Base-by-base conservation (phyloP, 106 monocot species). In the Iris macrosiphon region DNA sequence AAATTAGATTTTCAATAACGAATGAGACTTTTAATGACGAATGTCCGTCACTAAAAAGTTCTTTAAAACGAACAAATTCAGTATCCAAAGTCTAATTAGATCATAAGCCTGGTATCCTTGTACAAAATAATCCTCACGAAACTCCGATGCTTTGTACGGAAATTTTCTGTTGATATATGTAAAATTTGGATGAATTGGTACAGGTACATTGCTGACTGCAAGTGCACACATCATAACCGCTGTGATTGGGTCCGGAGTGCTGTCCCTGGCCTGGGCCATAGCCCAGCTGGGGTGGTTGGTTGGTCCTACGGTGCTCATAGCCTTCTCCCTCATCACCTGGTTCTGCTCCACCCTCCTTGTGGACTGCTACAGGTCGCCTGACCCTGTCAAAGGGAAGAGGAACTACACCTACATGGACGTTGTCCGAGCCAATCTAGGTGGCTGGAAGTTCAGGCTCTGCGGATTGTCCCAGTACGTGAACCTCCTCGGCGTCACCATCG, bases 391-490 rank as follows among this genome's bases (percentile, higher is more conserved):
- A 34, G 74, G 74, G 9, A 67, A 38, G 22, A 61, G 74, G 22
- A 74, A 74, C 55, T 40, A 60, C 8, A 62, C 49, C 10, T 74
- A 74, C 67, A 74, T 40, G 61, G 29, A 31, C 0, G 74, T 40
- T 9, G 67, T 67, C 18, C 61, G 38, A 67, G n/a, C 59, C 5
- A 61, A 67, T 22, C 42, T 67, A 20, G 74, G 74, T 74, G 74
- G 41, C 10, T 6, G 30, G 15, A 65, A 66, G 6, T 62, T 56
- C 16, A 65, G 52, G 39, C 34, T 89, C 0, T 84, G 84, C 48
- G 72, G 70, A 15, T 8, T 84, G 18, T 70, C 84, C 2, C 89
- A 84, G 30, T 89, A 89, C 55, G 40, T 49, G 42, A 84, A 84
- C 63, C 80, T 89, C 1, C 62, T 89, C 0, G 84, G 89, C 8